Percentiles rank a stretch among this genome's conserved stretches.
Conservation (phyloP, 2,329 filamentous ascomycete genomes). For the Fusarium virguliforme region DNA sequence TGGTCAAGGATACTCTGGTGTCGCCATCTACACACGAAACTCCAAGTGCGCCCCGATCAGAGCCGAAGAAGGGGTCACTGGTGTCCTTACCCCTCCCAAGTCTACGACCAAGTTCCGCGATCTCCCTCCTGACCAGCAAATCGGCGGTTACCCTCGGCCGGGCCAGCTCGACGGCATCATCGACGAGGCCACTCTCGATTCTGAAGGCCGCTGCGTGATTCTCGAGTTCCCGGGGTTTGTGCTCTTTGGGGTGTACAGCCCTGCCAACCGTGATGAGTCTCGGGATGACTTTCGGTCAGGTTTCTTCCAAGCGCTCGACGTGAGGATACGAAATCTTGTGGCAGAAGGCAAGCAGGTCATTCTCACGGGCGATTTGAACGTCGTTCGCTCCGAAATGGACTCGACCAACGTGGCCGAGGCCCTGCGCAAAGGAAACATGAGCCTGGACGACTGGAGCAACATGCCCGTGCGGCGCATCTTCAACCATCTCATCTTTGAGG, state of each 20-base stretch:
- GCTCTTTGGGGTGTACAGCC: conserved; percentile 91
- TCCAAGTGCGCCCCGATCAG: conserved; percentile 87
- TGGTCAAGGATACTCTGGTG: conserved; percentile 87
- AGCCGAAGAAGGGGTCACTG: conserved; percentile 94
- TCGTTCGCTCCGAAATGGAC: conserved; percentile 79
- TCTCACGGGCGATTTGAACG: conserved; percentile 90
- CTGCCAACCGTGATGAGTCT: conserved; percentile 88
- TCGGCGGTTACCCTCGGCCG: conserved; percentile 87
- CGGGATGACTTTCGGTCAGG: conserved; percentile 86
- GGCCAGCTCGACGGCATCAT: conserved; percentile 76
- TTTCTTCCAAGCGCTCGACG: conserved; percentile 86
- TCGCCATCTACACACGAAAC: conserved; percentile 95
- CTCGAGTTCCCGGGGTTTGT: conserved; percentile 97
- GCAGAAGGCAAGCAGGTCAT: conserved; percentile 87
- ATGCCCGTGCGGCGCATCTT: conserved; percentile 82
- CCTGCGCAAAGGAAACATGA: conserved; percentile 79
- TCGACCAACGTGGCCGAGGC: conserved; percentile 81
- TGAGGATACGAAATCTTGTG: conserved; percentile 86
- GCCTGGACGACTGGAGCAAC: conserved; percentile 80
- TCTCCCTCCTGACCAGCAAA: conserved; percentile 80
- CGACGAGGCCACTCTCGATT: conserved; percentile 83
- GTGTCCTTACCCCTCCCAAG: conserved; percentile 81
- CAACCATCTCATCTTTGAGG: conserved; percentile 86
- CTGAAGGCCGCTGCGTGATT: conserved; percentile 91
- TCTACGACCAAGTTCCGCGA: conserved; percentile 81